Evolutionary conservation across 192 early-diverging fungal species (phyloP).

Genomic region (Coemansia sp.): DNA sequence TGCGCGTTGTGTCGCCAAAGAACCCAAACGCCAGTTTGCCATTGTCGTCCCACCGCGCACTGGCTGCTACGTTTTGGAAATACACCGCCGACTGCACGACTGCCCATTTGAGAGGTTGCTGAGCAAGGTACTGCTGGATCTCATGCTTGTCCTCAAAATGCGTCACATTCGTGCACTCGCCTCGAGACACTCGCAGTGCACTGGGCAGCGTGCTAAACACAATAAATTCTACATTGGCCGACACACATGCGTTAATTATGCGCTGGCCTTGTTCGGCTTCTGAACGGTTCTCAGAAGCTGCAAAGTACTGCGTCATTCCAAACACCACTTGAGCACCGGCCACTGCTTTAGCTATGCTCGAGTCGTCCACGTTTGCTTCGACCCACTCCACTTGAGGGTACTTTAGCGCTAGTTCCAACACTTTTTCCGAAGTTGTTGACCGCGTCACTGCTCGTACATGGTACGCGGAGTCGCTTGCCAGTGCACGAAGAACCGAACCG

Average conservation of each 20-base stretch:
- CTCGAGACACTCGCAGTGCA: constrained; percentile 9
- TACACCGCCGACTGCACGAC: constrained; percentile 15
- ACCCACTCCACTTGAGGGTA: constrained; percentile 18
- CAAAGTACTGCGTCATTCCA: constrained; percentile 23
- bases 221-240: constrained; percentile 2
- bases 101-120: background rate
- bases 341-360: constrained; percentile 5
- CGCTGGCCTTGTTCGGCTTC: constrained; percentile 10
- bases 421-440: background rate
- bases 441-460: constrained; percentile 21
- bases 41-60: constrained; percentile 18
- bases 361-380: constrained; percentile 3
- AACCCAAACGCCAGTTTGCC: constrained; percentile 11
- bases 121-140: constrained; percentile 16
- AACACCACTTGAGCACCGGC: constrained; percentile 18
- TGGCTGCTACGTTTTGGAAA: constrained; percentile 18
- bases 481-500: constrained; percentile 17
- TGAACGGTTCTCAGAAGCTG: background rate
- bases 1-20: constrained; percentile 12
- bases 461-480: constrained; percentile 14
- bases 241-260: constrained; percentile 19
- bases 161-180: constrained; percentile 12
- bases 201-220: constrained; percentile 29
- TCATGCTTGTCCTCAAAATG: constrained; percentile 26
- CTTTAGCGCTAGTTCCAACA: constrained; percentile 4